Base-by-base conservation (phyloP, 2,329 filamentous ascomycete species). In the Cercospora citrullina region DNA sequence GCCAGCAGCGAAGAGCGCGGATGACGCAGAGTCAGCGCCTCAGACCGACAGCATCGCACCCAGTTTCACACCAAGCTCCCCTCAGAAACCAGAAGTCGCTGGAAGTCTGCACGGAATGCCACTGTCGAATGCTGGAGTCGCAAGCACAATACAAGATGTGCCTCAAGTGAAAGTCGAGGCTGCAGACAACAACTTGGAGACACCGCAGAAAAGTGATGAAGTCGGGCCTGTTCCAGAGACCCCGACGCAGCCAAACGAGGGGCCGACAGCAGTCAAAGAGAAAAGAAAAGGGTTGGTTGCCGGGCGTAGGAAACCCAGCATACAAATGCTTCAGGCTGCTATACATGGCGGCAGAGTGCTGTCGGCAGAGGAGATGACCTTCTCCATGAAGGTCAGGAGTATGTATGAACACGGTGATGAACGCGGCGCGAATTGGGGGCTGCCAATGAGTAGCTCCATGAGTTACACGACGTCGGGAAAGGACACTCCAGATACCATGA, bases 381-480 rank as follows among this genome's bases (percentile, higher is more conserved):
- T 89, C 68, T 89, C 87, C 33, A 84, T 86, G 69, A 86, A 86
- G 70, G 87, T 90, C 39, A 83, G 88, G 31, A 81, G 86, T 69
- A 89, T 89, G 87, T 90, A 89, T 74, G 85, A 86, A 70, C 84
- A 85, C 69, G 87, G 87, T 4, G 84, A 88, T 65, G 87, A 88
- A 69, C 83, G 81, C 33, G 84, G 85, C 14, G 81, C 78, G 7
- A 79, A 83, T 5, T 84, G 81, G 81, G 77, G 67, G 3, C 58
- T 64, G 10, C 66, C 64, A 39, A 21, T 58, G 33, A 61, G 61
- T 57, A 64, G 48, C 36, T 28, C 55, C 31, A 51, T 67, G 61
- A 63, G 66, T 30, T 60, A 51, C 6, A 18, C 65, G 1, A 48
- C 66, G 2, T 68, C 70, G 28, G 66, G 57, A 1, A 61, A 57